phyloP scores from a whole-genome alignment of 306 rosid genomes.

The Cyamopsis tetragonoloba region DNA sequence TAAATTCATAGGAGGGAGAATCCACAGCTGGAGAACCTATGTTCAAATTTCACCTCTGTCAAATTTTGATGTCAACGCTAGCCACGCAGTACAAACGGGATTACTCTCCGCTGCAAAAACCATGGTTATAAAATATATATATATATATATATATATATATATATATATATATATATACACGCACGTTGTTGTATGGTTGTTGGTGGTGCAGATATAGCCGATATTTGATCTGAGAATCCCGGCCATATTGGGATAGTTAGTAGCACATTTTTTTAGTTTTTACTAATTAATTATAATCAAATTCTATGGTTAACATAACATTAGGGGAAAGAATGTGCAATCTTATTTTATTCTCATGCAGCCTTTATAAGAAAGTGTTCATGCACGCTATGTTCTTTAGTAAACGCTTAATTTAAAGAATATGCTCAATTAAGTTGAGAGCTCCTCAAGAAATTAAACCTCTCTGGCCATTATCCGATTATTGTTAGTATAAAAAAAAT shows the following conservation, averaged over 20 bases:
- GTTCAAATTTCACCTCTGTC: too few relatives aligned
- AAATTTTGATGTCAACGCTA: too few relatives aligned
- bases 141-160: background rate
- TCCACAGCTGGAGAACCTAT: too few relatives aligned
- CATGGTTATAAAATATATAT: too few relatives aligned
- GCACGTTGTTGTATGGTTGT: slow-evolving; percentile 35
- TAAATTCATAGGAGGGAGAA: too few relatives aligned
- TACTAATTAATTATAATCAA: slow-evolving; percentile 21
- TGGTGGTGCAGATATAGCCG: slow-evolving; percentile 29
- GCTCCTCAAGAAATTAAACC: slow-evolving; percentile 40
- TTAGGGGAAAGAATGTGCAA: background rate
- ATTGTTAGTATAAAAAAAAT: slow-evolving; percentile 25
- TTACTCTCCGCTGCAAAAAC: too few relatives aligned
- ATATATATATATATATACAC: background rate
- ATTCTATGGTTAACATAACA: slow-evolving; percentile 32
- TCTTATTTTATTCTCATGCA: slow-evolving; percentile 17
- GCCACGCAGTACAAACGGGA: too few relatives aligned
- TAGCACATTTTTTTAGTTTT: slow-evolving; percentile 12
- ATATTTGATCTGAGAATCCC: background rate
- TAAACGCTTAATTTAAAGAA: slow-evolving; percentile 29
- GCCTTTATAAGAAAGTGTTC: slow-evolving; percentile 27
- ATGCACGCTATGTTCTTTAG: slow-evolving; percentile 40
- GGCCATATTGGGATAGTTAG: slow-evolving; percentile 35
- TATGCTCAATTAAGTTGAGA: slow-evolving; percentile 46
- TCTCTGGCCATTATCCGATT: slow-evolving; percentile 25